Base-by-base conservation (phyloP, 1,139 yeast species). In the Kodamaea sp. region DNA sequence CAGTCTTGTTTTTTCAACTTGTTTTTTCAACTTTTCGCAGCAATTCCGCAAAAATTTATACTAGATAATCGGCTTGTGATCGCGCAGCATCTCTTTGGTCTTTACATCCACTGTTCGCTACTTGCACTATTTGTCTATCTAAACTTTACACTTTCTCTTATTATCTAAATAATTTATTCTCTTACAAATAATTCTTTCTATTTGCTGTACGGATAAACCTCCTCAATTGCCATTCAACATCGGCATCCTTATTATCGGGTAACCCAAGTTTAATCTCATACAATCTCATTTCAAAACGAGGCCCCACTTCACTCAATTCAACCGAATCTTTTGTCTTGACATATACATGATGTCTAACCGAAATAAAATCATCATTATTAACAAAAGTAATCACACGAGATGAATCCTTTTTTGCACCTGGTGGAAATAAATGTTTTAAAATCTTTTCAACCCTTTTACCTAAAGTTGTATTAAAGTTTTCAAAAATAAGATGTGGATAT, bases 251-350 rank as follows among this genome's bases (percentile, higher is more conserved):
- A 60, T 90, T 88, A 54, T 92, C 98, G 46, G 92, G 68, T 36
- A 96, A 86, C 3, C 99, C 97, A 50, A 94, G 71, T 56, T 83
- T 78, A 47, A 94, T 68, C 59, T 92, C 97, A 58, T 81, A 92
- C 46, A 92, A 67, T 59, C 89, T 79, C 97, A 92, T 89, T 64
- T 94, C 98, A 55, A 92, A 92, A 45, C 99, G 71, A n/a, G 99
- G 99, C 0, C 99, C 99, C 30, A 94, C 85, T 58, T 92, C 99
- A 46, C 97, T 92, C 45, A 92, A 66, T 58, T 92, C 98, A 3
- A 89, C 96, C 27, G 84, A 78, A 44, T 89, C 96, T 50, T 84
- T 80, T 1, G 96, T 88, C 55, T 79, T 81, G 8, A 90, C 96
- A 58, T 85, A 94, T 2, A 94, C 86, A 58, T 92, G 99, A 58